Percentiles rank a stretch among this genome's conserved stretches.
These are phyloP conservation scores for Spizellomyces punctatus DNA, from an alignment of 192 early-diverging fungal species.

Conservation along the genomic window DNA sequence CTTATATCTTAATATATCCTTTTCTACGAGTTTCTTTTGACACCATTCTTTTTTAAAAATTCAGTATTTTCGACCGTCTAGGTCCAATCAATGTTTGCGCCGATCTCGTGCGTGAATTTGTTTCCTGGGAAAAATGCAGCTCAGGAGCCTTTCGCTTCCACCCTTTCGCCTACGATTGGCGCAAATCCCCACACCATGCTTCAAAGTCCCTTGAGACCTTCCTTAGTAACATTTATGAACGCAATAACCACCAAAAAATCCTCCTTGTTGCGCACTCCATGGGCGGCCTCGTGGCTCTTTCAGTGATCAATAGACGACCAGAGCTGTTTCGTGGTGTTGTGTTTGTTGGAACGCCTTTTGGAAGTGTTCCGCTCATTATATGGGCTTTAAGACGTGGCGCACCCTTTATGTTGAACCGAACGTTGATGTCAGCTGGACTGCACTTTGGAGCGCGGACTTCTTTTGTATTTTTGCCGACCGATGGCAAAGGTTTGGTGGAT, in stretches of 20 bases:
- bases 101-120: conserved; percentile 29
- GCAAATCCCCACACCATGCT: conserved; percentile 23
- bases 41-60: no score
- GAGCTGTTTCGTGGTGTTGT: conserved; percentile 30
- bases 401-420: conserved; percentile 31
- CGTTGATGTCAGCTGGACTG: conserved; percentile 23
- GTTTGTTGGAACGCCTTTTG: conserved; percentile 38
- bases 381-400: conserved; percentile 35
- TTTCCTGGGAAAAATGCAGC: conserved; percentile 17
- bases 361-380: conserved; percentile 27
- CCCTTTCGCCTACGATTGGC: conserved; percentile 40
- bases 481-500: conserved; percentile 25
- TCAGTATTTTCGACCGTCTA: conserved; percentile 32
- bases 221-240: conserved; percentile 22
- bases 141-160: conserved; percentile 28
- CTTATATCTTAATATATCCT: neutral
- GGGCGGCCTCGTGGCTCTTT: conserved; percentile 38
- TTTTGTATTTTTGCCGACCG: conserved; percentile 35
- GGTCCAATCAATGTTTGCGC: conserved; percentile 39
- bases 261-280: conserved; percentile 37
- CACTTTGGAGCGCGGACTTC: conserved; percentile 30
- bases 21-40: neutral
- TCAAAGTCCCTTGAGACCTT: conserved; percentile 20
- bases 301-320: conserved; percentile 31
- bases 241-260: conserved; percentile 27